phyloP scores from a whole-genome alignment of 352 stramenopile species.

The Phytophthora rubi region DNA sequence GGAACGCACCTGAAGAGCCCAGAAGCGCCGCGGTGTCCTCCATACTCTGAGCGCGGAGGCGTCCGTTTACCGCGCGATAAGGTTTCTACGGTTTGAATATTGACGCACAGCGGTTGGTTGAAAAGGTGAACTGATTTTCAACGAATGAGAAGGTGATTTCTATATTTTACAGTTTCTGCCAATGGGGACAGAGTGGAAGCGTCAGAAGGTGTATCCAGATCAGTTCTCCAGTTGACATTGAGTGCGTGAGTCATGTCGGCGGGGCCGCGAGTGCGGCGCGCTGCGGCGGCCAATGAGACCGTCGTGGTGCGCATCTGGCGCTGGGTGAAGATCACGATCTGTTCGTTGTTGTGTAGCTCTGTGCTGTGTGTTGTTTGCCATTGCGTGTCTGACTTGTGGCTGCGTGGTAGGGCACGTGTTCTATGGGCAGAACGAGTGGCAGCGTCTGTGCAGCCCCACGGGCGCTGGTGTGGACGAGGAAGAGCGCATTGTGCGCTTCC shows the following conservation, averaged over 20 bases:
- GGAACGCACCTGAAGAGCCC: slow-evolving; percentile 53
- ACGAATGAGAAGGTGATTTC: neutral
- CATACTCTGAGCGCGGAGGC: slow-evolving; percentile 28
- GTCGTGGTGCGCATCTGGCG: slow-evolving; percentile 68
- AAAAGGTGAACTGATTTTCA: neutral
- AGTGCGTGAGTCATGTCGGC: slow-evolving; percentile 46
- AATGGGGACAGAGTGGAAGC: neutral
- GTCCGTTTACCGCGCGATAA: slow-evolving; percentile 3
- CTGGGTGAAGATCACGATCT: slow-evolving; percentile 71
- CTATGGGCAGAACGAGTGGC: slow-evolving; percentile 75
- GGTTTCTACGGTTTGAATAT: slow-evolving; percentile 32
- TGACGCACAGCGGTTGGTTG: neutral
- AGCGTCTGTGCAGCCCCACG: slow-evolving; percentile 63
- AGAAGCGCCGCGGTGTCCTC: slow-evolving; percentile 67
- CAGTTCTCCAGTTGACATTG: neutral
- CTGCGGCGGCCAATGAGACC: slow-evolving; percentile 61
- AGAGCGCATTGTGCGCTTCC: slow-evolving; percentile 71
- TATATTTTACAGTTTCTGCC: neutral
- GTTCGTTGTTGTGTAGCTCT: slow-evolving; percentile 25
- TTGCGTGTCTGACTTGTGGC: slow-evolving; percentile 4
- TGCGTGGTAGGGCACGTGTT: slow-evolving; percentile 53
- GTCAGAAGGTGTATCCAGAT: slow-evolving; percentile 9
- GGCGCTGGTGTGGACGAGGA: slow-evolving; percentile 58
- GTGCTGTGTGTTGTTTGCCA: neutral
- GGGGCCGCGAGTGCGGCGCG: slow-evolving; percentile 58